Conservation (phyloP, 371 early-diverging fungal genomes). For the Circinella umbellata region DNA sequence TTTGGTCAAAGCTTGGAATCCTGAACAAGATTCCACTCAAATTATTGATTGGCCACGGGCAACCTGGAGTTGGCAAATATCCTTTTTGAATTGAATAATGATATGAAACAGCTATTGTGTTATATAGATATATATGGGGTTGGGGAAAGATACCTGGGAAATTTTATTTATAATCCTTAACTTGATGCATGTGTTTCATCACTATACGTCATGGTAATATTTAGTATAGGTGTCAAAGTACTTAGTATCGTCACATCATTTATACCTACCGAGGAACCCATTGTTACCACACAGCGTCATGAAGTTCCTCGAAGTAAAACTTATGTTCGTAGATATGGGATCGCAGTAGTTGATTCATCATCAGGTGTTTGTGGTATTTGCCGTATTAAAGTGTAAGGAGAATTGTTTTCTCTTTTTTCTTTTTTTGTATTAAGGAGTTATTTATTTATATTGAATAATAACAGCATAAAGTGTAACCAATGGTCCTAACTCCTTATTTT, state of each 20-base stretch:
- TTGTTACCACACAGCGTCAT: slow-evolving; percentile 39
- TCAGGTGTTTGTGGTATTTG: slow-evolving; percentile 76
- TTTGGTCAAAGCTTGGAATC: slow-evolving; percentile 3
- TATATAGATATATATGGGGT: too few relatives aligned
- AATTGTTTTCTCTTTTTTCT: not conserved
- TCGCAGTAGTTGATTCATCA: slow-evolving; percentile 70
- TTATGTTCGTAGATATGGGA: slow-evolving; percentile 67
- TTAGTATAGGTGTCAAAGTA: slow-evolving; percentile 36
- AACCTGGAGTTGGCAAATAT: slow-evolving; percentile 31
- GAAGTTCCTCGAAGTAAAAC: slow-evolving; percentile 61
- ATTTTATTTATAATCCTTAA: slow-evolving; percentile 20
- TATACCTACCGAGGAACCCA: slow-evolving; percentile 59
- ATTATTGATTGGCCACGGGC: slow-evolving; percentile 21
- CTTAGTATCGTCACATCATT: slow-evolving; percentile 51
- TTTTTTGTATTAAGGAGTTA: not conserved
- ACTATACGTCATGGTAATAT: slow-evolving; percentile 31
- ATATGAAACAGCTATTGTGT: too few relatives aligned
- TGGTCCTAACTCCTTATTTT: not conserved
- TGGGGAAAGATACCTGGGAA: too few relatives aligned
- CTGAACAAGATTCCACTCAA: not conserved
- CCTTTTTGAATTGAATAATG: slow-evolving; percentile 17
- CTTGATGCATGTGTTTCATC: not conserved
- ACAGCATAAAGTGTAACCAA: not conserved
- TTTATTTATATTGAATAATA: too few relatives aligned
- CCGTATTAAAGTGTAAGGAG: slow-evolving; percentile 58